A percentile compares a stretch with the other conserved stretches of the same genome.
phyloP scores from a whole-genome alignment of 495 filamentous ascomycete species.

The Entonaema liquescens region DNA sequence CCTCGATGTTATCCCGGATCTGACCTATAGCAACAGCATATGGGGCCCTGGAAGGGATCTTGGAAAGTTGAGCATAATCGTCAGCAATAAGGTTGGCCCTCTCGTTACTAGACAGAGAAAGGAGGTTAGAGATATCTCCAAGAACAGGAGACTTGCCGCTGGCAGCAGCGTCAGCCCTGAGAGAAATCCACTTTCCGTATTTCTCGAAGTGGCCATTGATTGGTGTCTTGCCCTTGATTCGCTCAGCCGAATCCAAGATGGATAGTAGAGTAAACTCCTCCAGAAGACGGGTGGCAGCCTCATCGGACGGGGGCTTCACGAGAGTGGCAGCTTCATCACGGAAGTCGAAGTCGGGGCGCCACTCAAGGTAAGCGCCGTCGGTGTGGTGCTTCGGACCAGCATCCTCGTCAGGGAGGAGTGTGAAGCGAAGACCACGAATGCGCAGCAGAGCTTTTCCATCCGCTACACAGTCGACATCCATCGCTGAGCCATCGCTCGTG shows the following conservation, averaged over 20 bases:
- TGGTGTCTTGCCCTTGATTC: slow-evolving; percentile 16
- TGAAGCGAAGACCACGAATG: slow-evolving; percentile 2
- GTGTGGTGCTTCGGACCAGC: slow-evolving; percentile 9
- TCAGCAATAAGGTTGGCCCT: not conserved
- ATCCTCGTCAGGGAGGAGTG: not conserved
- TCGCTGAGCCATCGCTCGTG: slow-evolving; percentile 15
- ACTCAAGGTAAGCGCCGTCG: slow-evolving; percentile 33
- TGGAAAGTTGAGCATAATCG: not conserved
- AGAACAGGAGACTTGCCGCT: not conserved
- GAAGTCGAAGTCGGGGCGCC: slow-evolving; percentile 45
- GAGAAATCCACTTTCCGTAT: slow-evolving; percentile 40
- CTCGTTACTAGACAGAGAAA: not conserved
- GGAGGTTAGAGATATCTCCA: not conserved
- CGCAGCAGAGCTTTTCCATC: not conserved
- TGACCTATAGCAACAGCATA: slow-evolving; percentile 10
- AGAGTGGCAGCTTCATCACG: slow-evolving; percentile 18
- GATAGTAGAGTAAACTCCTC: slow-evolving; percentile 41
- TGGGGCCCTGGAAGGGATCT: not conserved
- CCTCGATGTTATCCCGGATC: slow-evolving; percentile 17
- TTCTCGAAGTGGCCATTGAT: slow-evolving; percentile 32
- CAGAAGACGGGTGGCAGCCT: not conserved
- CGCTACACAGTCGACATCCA: slow-evolving; percentile 9
- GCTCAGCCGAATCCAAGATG: slow-evolving; percentile 33
- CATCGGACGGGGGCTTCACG: slow-evolving; percentile 11
- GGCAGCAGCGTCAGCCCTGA: slow-evolving; percentile 6